Conservation (phyloP, 2,329 filamentous ascomycete genomes). For the Penicillium sp. region DNA sequence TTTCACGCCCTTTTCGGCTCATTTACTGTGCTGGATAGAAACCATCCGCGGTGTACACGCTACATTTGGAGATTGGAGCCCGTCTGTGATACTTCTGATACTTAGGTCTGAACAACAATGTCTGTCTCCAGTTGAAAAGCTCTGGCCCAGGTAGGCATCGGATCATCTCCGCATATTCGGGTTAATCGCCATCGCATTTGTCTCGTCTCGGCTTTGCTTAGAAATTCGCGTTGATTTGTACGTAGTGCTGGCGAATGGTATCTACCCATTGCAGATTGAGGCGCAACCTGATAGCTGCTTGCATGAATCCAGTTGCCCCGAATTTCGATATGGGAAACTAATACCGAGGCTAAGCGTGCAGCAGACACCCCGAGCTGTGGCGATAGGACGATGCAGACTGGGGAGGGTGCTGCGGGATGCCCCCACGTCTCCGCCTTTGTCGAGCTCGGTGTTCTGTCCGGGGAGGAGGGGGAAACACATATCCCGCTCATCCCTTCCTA, state of each 20-base stretch:
- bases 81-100: no score
- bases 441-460: constrained; percentile 19
- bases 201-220: not conserved
- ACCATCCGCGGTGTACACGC: not conserved
- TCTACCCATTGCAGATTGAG: not conserved
- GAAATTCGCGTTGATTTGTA: not conserved
- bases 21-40: not conserved
- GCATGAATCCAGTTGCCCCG: not conserved
- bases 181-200: not conserved
- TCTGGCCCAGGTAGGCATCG: not conserved
- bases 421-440: constrained; percentile 17
- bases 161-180: not conserved
- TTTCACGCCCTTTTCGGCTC: not conserved
- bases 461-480: constrained; percentile 6
- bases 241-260: not conserved
- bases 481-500: not conserved
- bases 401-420: not conserved
- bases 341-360: not conserved
- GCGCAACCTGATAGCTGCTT: not conserved
- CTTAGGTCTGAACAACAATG: no score
- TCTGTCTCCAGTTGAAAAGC: not conserved
- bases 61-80: no score
- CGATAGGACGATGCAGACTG: not conserved
- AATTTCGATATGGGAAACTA: not conserved
- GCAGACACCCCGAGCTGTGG: not conserved